phyloP scores from a whole-genome alignment of 768 basidiomycete species.

The Tremella fuciformis region DNA sequence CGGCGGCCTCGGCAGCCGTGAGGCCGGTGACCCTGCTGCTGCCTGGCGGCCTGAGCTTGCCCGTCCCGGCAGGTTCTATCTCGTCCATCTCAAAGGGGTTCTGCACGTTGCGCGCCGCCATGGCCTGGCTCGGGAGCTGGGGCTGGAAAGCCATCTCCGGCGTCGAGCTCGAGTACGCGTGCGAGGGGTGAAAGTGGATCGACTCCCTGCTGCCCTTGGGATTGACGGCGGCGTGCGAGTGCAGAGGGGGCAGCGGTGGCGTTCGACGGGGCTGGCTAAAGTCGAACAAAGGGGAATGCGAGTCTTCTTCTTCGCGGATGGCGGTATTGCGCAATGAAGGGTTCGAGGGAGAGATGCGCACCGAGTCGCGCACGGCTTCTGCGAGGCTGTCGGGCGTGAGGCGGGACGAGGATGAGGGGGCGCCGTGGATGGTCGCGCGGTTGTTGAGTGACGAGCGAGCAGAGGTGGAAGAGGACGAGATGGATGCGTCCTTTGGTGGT shows the following conservation, averaged over 20 bases:
- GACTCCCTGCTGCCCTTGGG: constrained; percentile 6
- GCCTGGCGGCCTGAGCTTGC: constrained; percentile 6
- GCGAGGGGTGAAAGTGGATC: constrained; percentile 13
- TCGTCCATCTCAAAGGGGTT: constrained; percentile 36
- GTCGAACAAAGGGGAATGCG: no score
- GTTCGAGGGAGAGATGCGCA: constrained; percentile 14
- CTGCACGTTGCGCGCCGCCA: constrained; percentile 4
- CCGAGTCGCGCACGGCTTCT: constrained; percentile 23
- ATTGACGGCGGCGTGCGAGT: no score
- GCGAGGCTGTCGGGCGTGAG: constrained; percentile 12
- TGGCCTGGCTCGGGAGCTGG: constrained; percentile 1
- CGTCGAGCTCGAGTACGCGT: constrained; percentile 11
- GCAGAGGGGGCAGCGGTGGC: neutral
- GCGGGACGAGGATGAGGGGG: neutral
- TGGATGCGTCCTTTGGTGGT: constrained; percentile 4
- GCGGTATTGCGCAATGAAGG: constrained; percentile 5
- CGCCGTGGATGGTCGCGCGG: neutral
- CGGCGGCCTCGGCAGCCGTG: constrained; percentile 7
- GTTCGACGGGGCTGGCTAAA: neutral
- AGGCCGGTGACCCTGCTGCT: neutral
- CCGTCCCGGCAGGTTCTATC: constrained; percentile 16
- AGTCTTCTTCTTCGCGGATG: no score
- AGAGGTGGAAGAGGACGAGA: neutral
- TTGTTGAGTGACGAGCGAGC: constrained; percentile 1
- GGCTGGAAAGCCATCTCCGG: constrained; percentile 22